Percentiles rank a stretch among this genome's conserved stretches.
phyloP scores from a whole-genome alignment of 805 yeast genomes.

The Cyberlindnera maclurae region DNA sequence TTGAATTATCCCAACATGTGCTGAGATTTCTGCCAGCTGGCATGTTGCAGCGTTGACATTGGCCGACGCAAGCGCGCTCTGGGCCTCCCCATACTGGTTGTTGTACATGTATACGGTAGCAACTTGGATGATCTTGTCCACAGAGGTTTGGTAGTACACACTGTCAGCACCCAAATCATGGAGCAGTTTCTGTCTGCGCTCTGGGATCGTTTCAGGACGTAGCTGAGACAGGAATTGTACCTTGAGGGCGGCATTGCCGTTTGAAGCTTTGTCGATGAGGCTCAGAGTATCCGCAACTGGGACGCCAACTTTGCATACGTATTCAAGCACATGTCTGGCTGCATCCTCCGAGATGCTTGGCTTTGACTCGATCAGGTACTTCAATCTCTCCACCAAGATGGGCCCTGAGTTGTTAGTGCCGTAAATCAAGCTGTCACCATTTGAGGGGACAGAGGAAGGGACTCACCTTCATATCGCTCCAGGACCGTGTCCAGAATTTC shows the following conservation, averaged over 20 bases:
- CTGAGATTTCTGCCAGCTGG: constrained; percentile 15
- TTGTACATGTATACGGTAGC: constrained; percentile 14
- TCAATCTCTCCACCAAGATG: constrained; percentile 16
- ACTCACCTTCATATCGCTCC: constrained; percentile 9
- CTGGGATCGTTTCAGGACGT: constrained; percentile 2
- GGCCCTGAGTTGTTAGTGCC: constrained; percentile 15
- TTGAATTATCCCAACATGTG: constrained; percentile 20
- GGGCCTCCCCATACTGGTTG: constrained; percentile 19
- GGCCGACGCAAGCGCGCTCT: constrained; percentile 12
- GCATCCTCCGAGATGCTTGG: constrained; percentile 7
- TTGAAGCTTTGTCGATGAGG: constrained; percentile 2
- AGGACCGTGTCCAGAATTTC: constrained; percentile 2
- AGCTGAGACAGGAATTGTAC: background rate
- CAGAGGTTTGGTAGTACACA: constrained; percentile 21
- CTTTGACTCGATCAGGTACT: constrained; percentile 6
- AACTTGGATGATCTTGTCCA: constrained; percentile 10
- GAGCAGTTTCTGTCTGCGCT: constrained; percentile 3
- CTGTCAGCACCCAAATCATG: constrained; percentile 13
- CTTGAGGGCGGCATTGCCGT: background rate
- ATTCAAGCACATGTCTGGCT: constrained; percentile 14
- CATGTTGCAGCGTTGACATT: constrained; percentile 13
- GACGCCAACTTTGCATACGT: constrained; percentile 10
- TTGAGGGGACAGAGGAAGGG: background rate
- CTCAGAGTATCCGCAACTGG: constrained; percentile 15
- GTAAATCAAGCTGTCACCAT: too few relatives aligned